Evolutionary conservation across 164 flowering plant genomes (phyloP), one percentile per base, ranked within the genome.

Genomic region (Hamamelis virginiana): DNA sequence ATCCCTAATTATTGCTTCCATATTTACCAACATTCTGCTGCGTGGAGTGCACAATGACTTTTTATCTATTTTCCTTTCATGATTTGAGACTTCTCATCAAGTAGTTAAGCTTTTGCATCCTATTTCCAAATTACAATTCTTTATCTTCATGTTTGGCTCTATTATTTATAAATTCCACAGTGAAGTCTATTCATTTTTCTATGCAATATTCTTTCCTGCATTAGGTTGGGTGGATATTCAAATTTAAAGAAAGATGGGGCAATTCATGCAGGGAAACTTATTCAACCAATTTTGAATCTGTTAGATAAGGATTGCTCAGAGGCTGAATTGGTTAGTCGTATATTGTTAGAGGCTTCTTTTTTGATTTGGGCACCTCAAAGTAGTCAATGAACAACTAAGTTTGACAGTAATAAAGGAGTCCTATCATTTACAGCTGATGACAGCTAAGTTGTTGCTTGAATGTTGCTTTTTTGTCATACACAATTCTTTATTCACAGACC

Each of bases 231-330:
- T 77, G 80, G 79, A 58, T 86, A 81, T 76, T 69, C 90, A 53
- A 83, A 73, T 79, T 72, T 60, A 55, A 89, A 87, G 82, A 91
- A 88, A 76, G 97, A 88, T 75, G 95, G 78, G 26, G 76, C 69
- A 70, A 70, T 87, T 1, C 80, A 65, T 67, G 86, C 91, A 66
- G 84, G 82, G 44, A 91, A 80, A 71, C 78, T 91, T 64, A 66
- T 87, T 73, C 95, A 82, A 67, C 91, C 88, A 45, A 41, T 85
- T 68, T 18, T 93, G 67, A 87, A 88, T 80, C 75, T 89, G 59
- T 73, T 93, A 65, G 64, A 78, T 59, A 91, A 93, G 75, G 95
- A 93, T 72, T 58, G 63, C 52, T 77, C 90, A 33, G 92, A 85
- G 72, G 81, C 78, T 69, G 75, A 83, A 33, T 80, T 78, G 85